Evolutionary conservation across 805 yeast species (phyloP).

Genomic region (Myxozyma geophila): DNA sequence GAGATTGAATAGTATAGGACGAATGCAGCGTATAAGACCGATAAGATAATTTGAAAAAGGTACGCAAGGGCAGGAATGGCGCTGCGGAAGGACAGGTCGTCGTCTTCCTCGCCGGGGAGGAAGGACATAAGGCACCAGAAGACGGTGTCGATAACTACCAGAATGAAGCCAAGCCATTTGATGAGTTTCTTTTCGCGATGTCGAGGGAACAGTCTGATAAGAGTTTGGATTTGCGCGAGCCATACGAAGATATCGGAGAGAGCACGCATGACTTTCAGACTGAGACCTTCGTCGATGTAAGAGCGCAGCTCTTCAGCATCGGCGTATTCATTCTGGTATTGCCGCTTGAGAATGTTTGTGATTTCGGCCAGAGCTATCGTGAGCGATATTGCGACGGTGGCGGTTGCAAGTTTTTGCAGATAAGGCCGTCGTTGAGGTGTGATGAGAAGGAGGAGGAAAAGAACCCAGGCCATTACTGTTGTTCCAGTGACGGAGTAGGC

Average conservation of each 20-base stretch:
- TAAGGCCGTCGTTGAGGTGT: conserved; percentile 63
- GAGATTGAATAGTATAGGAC: conserved; percentile 49
- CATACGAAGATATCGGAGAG: conserved; percentile 53
- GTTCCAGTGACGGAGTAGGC: conserved; percentile 44
- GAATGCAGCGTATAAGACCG: conserved; percentile 44
- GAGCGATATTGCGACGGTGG: conserved; percentile 58
- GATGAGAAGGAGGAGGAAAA: conserved; percentile 59
- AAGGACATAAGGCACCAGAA: conserved; percentile 40
- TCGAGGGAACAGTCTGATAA: conserved; percentile 48
- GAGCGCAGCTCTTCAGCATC: conserved; percentile 53
- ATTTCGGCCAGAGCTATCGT: conserved; percentile 57
- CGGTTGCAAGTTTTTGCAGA: conserved; percentile 61
- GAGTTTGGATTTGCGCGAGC: conserved; percentile 61
- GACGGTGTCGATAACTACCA: conserved; percentile 44
- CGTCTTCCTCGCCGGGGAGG: conserved; percentile 16
- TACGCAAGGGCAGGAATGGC: conserved; percentile 44
- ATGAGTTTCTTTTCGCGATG: conserved; percentile 44
- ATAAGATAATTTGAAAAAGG: conserved; percentile 43
- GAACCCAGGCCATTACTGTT: conserved; percentile 66
- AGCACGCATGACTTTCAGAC: conserved; percentile 49
- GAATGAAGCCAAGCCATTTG: conserved; percentile 44
- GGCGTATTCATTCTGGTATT: conserved; percentile 59
- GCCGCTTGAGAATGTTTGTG: conserved; percentile 53
- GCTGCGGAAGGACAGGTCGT: conserved; percentile 42
- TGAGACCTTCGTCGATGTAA: conserved; percentile 47